phyloP scores from a whole-genome alignment of 768 basidiomycete genomes.

The Rossbeevera mucosa region DNA sequence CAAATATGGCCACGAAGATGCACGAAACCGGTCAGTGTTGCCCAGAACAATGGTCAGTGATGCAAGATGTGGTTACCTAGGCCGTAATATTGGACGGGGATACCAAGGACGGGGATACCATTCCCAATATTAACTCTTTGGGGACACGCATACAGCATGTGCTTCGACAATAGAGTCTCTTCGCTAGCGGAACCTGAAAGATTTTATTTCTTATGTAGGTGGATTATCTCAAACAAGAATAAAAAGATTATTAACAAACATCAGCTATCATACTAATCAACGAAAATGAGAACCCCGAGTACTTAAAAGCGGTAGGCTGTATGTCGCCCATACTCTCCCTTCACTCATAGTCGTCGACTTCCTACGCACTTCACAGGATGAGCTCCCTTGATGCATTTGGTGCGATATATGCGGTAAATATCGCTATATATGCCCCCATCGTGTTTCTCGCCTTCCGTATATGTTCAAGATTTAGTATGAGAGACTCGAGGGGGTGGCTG shows the following conservation, averaged over 20 bases:
- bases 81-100: too few species aligned
- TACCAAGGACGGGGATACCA: too few species aligned
- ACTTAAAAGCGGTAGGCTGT: not conserved
- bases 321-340: not conserved
- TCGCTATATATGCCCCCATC: constrained; percentile 59
- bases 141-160: too few species aligned
- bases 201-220: too few species aligned
- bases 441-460: constrained; percentile 42
- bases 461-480: constrained; percentile 50
- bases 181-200: too few species aligned
- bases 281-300: too few species aligned
- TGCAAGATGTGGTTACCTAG: too few species aligned
- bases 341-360: not conserved
- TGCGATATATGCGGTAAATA: constrained; percentile 53
- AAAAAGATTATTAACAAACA: too few species aligned
- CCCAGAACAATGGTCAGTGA: not conserved
- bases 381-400: constrained; percentile 36
- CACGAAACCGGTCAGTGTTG: not conserved
- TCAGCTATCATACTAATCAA: too few species aligned
- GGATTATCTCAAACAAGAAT: too few species aligned
- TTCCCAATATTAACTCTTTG: too few species aligned
- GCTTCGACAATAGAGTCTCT: too few species aligned
- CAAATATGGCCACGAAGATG: not conserved
- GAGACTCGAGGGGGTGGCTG: constrained; percentile 59
- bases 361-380: constrained; percentile 20